These are phyloP conservation scores for Erythrophleum fordii DNA, from an alignment of 306 rosid species.

Conservation along the genomic window DNA sequence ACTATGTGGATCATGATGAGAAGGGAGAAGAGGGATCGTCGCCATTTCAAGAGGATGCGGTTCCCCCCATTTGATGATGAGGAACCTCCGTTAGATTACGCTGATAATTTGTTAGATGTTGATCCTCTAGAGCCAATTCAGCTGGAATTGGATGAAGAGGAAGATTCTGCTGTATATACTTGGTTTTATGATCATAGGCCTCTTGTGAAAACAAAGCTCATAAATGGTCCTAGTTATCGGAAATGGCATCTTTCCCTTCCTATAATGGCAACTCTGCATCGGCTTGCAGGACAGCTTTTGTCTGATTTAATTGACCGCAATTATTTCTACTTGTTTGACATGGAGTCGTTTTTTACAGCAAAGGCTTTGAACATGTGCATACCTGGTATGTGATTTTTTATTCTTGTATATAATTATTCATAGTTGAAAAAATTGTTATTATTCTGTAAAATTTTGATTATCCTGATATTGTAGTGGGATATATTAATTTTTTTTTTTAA, in stretches of 20 bases:
- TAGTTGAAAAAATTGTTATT: not conserved
- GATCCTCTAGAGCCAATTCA: conserved; percentile 99
- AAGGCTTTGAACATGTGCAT: conserved; percentile 99
- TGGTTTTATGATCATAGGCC: conserved; percentile 99
- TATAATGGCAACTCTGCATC: conserved; percentile 97
- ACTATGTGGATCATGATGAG: conserved; percentile 99
- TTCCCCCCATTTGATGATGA: conserved; percentile 99
- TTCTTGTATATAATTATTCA: not conserved
- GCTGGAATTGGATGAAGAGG: conserved; percentile 94
- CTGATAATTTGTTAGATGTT: conserved; percentile 95
- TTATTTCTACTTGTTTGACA: conserved; percentile 96
- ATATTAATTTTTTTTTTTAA: not conserved
- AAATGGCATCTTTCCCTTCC: conserved; percentile 99
- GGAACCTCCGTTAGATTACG: conserved; percentile 97
- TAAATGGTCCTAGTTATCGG: conserved; percentile 97
- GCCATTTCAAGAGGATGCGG: conserved; percentile 98
- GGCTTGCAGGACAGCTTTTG: conserved; percentile 96
- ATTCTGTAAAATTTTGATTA: not conserved
- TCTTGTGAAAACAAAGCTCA: conserved; percentile 94
- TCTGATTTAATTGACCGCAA: conserved; percentile 96
- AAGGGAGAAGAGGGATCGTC: conserved; percentile 99
- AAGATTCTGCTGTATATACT: conserved; percentile 94
- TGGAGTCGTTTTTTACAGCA: conserved; percentile 99
- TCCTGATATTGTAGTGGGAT: not conserved
- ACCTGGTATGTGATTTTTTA: conserved; percentile 64